Evolutionary conservation across 1,284 basidiomycete genomes (phyloP), one percentile per base, ranked within the genome.

Genomic region (Boletus subluridellus): DNA sequence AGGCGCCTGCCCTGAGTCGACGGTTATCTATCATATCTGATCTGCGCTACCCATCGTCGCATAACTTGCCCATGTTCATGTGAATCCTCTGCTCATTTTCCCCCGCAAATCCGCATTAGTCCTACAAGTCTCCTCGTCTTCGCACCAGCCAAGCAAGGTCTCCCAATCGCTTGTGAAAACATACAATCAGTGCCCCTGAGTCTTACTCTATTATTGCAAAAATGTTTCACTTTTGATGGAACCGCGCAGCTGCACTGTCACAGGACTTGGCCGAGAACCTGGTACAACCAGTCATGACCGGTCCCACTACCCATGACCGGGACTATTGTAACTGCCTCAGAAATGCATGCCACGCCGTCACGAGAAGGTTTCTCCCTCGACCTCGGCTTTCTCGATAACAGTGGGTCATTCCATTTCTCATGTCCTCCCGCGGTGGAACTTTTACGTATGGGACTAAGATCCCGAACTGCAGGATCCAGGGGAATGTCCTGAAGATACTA

Each of bases 1-100:
- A 41, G 49, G 48, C 49, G 65, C 71, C 70, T 75, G 70, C 73
- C 73, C 70, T 72, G 71, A 72, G 72, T 65, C 56, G 37, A 58
- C 50, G 49, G 59, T 28, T 63, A 65, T 61, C 53, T 48, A 65
- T 66, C 66, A n/a, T 42, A 72, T 73, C 69, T 72, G 55, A 71
- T 73, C 69, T 26, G 55, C 26, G 32, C 26, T 46, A 45, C 38
- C 52, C 46, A 38, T 28, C 46, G 7, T 50, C 59, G 3, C 45
- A 34, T 14, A 38, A 52, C 26, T 49, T 63, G 2, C 57, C 46
- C 63, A 68, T 55, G 66, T 52, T 56, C 59, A 59, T 66, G 69
- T 61, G 69, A 69, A 65, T 49, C 12, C 15, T 39, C 32, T 26
- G 45, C 2, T 51, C 46, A 34, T 50, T 57, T 57, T 38, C 30